These are phyloP conservation scores for Solanum lycopersicoides DNA, from an alignment of 257 asterid species.

Conservation along the genomic window DNA sequence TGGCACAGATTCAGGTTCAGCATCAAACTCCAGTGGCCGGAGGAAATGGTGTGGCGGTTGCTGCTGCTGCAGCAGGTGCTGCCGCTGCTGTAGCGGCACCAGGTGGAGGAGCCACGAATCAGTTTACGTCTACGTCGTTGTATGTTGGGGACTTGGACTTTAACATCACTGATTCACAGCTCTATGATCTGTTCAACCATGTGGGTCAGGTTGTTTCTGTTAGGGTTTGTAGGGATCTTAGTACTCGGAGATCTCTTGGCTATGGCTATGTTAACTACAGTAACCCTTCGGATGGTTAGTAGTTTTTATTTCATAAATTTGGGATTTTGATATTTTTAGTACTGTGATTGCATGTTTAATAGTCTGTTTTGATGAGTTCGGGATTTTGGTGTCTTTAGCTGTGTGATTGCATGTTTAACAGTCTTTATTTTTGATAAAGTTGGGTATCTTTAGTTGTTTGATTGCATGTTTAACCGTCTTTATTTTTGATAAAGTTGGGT, in stretches of 20 bases:
- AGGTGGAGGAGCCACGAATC: slow-evolving; percentile 13
- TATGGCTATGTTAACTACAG: slow-evolving; percentile 80
- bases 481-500: background rate
- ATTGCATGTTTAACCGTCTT: background rate
- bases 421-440: background rate
- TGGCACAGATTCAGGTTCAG: slow-evolving; percentile 80
- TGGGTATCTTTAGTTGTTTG: background rate
- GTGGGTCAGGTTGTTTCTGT: slow-evolving; percentile 82
- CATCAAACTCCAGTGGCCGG: slow-evolving; percentile 45
- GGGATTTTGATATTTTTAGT: background rate
- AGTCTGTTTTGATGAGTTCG: background rate
- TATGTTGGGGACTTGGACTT: slow-evolving; percentile 80
- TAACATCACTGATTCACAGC: slow-evolving; percentile 73
- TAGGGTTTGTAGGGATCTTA: slow-evolving; percentile 72
- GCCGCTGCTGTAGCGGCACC: background rate
- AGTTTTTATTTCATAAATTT: background rate
- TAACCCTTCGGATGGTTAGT: slow-evolving; percentile 71
- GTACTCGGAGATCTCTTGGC: slow-evolving; percentile 73
- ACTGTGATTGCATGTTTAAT: background rate
- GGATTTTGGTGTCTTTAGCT: background rate
- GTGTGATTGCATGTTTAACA: background rate
- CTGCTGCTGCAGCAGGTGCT: slow-evolving; percentile 25
- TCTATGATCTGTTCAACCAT: slow-evolving; percentile 81
- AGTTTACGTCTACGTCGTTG: slow-evolving; percentile 47
- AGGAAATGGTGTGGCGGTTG: slow-evolving; percentile 39